phyloP scores from a whole-genome alignment of 108 stramenopile genomes.

The Seminavis robusta region DNA sequence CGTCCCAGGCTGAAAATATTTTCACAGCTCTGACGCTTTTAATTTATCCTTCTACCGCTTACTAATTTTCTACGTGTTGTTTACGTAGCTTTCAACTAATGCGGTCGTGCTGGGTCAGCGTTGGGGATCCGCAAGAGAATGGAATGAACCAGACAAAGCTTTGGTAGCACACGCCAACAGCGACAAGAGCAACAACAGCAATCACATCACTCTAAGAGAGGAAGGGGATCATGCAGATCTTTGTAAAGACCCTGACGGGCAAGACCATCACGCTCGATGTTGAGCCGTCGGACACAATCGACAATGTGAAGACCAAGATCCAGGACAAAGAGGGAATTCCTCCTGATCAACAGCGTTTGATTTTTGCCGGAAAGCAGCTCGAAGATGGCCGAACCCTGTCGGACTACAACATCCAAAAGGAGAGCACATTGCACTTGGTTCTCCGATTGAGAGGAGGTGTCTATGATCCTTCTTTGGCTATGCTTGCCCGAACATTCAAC shows the following conservation, averaged over 20 bases:
- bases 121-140: too few relatives aligned
- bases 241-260: slow-evolving; percentile 98
- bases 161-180: too few relatives aligned
- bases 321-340: slow-evolving; percentile 99
- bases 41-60: too few relatives aligned
- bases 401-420: slow-evolving; percentile 99
- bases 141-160: too few relatives aligned
- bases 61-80: too few relatives aligned
- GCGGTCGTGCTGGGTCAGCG: too few relatives aligned
- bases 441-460: slow-evolving; percentile 93
- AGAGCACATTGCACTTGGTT: slow-evolving; percentile 94
- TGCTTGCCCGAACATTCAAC: slow-evolving; percentile 98
- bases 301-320: slow-evolving; percentile 98
- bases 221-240: slow-evolving; percentile 88
- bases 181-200: too few relatives aligned
- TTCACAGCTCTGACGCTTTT: too few relatives aligned
- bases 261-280: slow-evolving; percentile 99
- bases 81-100: too few relatives aligned
- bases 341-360: slow-evolving; percentile 96
- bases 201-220: neutral
- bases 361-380: slow-evolving; percentile 99
- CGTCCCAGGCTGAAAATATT: too few relatives aligned
- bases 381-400: slow-evolving; percentile 98
- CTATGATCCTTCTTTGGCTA: slow-evolving; percentile 96
- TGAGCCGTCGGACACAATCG: slow-evolving; percentile 97